Percentiles rank a stretch among this genome's conserved stretches.
phyloP scores from a whole-genome alignment of 352 stramenopile species.

The Phytophthora chlamydospora region DNA sequence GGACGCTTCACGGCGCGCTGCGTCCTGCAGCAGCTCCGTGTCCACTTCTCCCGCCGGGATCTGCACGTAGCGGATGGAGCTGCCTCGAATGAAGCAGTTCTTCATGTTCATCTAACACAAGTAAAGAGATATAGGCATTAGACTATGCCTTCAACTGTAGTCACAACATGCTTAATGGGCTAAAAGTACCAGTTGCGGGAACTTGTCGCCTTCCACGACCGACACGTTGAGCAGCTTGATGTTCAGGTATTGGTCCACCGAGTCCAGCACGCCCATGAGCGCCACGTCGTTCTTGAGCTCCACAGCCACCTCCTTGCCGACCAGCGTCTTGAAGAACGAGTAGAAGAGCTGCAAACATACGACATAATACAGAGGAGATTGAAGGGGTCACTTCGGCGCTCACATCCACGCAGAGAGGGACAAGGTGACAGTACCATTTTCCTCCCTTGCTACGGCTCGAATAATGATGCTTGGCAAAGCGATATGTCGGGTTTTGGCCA shows the following conservation, averaged over 20 bases:
- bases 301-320: constrained; percentile 97
- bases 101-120: constrained; percentile 94
- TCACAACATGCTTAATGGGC: too few species aligned
- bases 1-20: constrained; percentile 68
- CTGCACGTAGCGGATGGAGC: constrained; percentile 98
- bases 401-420: neutral
- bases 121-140: too few species aligned
- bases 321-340: constrained; percentile 99
- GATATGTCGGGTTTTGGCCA: constrained; percentile 3
- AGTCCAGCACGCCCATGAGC: constrained; percentile 96
- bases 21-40: constrained; percentile 94
- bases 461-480: constrained; percentile 4
- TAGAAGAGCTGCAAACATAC: constrained; percentile 91
- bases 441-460: constrained; percentile 7
- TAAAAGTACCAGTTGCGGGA: constrained; percentile 93
- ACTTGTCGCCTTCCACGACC: constrained; percentile 96
- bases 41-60: constrained; percentile 97
- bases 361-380: constrained; percentile 2
- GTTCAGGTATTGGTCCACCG: constrained; percentile 99
- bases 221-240: constrained; percentile 97
- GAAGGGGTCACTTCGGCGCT: constrained; percentile 1
- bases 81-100: constrained; percentile 98
- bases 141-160: too few species aligned
- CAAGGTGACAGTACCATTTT: constrained; percentile 25
- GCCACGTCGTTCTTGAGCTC: constrained; percentile 99